A percentile compares a stretch with the other conserved stretches of the same genome.
Evolutionary conservation across 2,329 filamentous ascomycete species (phyloP).

Genomic region (Grosmannia clavigera): DNA sequence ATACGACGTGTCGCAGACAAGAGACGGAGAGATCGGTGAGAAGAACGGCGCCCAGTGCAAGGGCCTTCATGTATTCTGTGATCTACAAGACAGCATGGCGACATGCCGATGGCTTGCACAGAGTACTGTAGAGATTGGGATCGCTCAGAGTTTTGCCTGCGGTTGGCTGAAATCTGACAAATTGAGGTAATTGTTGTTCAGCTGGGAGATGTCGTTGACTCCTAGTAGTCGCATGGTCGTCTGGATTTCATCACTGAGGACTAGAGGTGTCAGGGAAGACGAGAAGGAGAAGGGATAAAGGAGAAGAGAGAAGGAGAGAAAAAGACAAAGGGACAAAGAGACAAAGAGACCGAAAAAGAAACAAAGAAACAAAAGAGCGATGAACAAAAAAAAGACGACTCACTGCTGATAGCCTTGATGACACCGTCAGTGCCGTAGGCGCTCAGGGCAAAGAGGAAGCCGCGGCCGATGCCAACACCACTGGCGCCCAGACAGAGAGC

Average conservation of each 20-base stretch:
- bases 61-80: background rate
- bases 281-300: too few species aligned
- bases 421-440: constrained; percentile 22
- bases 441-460: constrained; percentile 42
- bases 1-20: background rate
- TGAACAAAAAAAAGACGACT: background rate
- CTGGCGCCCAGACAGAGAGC: constrained; percentile 32
- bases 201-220: constrained; percentile 1
- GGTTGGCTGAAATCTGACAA: background rate
- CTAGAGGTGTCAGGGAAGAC: background rate
- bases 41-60: background rate
- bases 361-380: background rate
- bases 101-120: too few species aligned
- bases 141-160: background rate
- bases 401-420: constrained; percentile 20
- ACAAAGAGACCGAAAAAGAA: too few species aligned
- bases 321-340: background rate
- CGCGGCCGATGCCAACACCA: constrained; percentile 34
- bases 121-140: background rate
- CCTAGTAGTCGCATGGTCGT: constrained; percentile 7
- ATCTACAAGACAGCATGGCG: background rate
- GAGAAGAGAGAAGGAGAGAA: background rate
- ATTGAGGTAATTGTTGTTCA: constrained; percentile 4
- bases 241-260: constrained; percentile 9
- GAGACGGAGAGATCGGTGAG: background rate